phyloP scores from a whole-genome alignment of 768 basidiomycete species.

The Tylopilus felleus region DNA sequence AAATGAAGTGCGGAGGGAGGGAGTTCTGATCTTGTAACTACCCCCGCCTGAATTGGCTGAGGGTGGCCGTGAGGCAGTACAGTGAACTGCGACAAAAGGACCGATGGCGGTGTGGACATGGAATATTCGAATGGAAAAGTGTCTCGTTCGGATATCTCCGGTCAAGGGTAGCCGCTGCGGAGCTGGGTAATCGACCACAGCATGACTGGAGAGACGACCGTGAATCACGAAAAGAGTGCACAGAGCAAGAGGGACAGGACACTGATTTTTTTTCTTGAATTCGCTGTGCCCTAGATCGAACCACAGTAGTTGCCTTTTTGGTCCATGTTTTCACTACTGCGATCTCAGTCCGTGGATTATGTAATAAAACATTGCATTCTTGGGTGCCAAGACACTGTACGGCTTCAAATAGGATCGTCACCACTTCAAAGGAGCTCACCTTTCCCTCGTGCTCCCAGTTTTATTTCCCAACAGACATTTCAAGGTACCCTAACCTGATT shows the following conservation, averaged over 20 bases:
- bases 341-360: not conserved
- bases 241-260: not conserved
- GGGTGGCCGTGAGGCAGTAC: slow-evolving; percentile 11
- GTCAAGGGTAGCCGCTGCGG: not conserved
- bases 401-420: slow-evolving; percentile 8
- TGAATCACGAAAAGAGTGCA: not conserved
- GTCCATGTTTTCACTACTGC: not conserved
- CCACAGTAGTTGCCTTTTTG: slow-evolving; percentile 12
- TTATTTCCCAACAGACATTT: not conserved
- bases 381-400: not conserved
- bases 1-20: no score
- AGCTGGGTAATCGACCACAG: not conserved
- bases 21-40: not conserved
- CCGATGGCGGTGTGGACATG: slow-evolving; percentile 12
- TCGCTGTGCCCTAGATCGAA: not conserved
- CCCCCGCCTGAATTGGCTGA: not conserved
- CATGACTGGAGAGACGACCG: not conserved
- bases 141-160: slow-evolving; percentile 17
- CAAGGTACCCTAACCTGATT: not conserved
- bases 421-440: not conserved
- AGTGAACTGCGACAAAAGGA: not conserved
- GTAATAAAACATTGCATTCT: not conserved
- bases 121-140: slow-evolving; percentile 28
- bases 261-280: not conserved
- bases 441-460: not conserved